Conservation (phyloP, 2,329 filamentous ascomycete genomes). For the Tothia fuscella region DNA sequence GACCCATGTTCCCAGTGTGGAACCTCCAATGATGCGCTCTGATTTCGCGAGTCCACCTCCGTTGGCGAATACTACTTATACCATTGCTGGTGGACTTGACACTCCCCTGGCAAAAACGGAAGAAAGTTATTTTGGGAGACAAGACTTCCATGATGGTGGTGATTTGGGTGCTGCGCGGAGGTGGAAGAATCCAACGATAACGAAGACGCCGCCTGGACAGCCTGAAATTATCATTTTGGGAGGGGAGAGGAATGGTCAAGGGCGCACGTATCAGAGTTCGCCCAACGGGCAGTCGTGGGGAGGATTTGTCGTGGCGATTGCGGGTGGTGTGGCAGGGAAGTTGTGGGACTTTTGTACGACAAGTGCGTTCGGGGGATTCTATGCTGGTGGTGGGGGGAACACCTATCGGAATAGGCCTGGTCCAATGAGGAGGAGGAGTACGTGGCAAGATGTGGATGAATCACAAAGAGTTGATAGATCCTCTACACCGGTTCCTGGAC, state of each 20-base stretch:
- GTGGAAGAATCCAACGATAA: conserved; percentile 16
- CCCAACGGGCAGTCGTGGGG: conserved; percentile 37
- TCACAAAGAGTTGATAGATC: conserved; percentile 16
- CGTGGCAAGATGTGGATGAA: conserved; percentile 19
- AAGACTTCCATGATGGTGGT: not conserved
- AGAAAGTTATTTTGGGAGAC: not conserved
- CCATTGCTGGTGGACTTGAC: conserved; percentile 11
- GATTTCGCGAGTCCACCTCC: conserved; percentile 11
- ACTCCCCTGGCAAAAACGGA: conserved; percentile 7
- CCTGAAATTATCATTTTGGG: not conserved
- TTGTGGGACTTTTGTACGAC: conserved; percentile 72
- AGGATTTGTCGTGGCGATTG: conserved; percentile 46
- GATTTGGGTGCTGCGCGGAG: conserved; percentile 30
- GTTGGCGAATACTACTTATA: conserved; percentile 12
- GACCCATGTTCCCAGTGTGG: conserved; percentile 1
- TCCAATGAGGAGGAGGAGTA: conserved; percentile 11
- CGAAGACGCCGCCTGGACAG: not conserved
- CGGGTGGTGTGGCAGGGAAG: conserved; percentile 60
- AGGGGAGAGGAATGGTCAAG: conserved; percentile 4
- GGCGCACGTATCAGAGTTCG: conserved; percentile 3
- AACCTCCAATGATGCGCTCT: not conserved
- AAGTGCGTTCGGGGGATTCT: conserved; percentile 66
- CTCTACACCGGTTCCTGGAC: conserved; percentile 39
- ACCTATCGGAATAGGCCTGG: no score
- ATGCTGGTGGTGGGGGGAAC: conserved; percentile 60